Evolutionary conservation across 2,329 filamentous ascomycete genomes (phyloP).

Genomic region (Ilyonectria destructans): DNA sequence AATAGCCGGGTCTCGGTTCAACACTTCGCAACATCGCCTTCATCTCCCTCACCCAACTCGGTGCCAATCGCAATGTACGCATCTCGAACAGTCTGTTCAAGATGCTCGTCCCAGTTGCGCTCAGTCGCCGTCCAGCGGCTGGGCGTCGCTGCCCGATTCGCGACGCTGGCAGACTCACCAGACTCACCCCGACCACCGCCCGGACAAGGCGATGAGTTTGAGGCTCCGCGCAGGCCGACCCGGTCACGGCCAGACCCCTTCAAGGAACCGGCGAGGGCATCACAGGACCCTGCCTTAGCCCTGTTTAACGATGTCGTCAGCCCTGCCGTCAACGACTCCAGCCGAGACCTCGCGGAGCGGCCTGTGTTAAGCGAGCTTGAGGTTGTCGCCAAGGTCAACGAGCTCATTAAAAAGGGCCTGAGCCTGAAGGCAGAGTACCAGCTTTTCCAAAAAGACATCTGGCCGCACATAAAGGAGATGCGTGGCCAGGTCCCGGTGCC

Average conservation of each 20-base stretch:
- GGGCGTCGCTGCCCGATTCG: slow-evolving; percentile 44
- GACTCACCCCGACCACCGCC: slow-evolving; percentile 22
- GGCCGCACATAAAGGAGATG: slow-evolving; percentile 50
- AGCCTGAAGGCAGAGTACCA: slow-evolving; percentile 41
- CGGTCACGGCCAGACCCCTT: slow-evolving; percentile 20
- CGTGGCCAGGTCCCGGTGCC: slow-evolving; percentile 50
- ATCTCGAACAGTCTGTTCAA: slow-evolving; percentile 55
- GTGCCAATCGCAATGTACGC: slow-evolving; percentile 52
- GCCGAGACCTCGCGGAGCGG: background rate
- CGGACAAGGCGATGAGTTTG: slow-evolving; percentile 21
- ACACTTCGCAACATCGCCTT: slow-evolving; percentile 30
- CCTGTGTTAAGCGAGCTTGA: slow-evolving; percentile 49
- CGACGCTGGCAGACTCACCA: slow-evolving; percentile 42
- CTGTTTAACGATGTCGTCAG: slow-evolving; percentile 58
- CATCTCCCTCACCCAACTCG: slow-evolving; percentile 20
- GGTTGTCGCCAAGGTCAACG: slow-evolving; percentile 51
- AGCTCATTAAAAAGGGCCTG: slow-evolving; percentile 40
- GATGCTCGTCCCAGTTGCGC: slow-evolving; percentile 53
- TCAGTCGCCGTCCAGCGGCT: slow-evolving; percentile 37
- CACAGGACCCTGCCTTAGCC: slow-evolving; percentile 49
- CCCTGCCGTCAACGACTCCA: slow-evolving; percentile 22
- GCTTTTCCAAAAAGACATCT: slow-evolving; percentile 50
- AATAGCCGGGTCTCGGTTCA: slow-evolving; percentile 41
- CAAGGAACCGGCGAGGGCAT: slow-evolving; percentile 19
- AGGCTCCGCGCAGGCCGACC: background rate